Conservation (phyloP, 78 protist species). For the Pigoraptor vietnamica region DNA sequence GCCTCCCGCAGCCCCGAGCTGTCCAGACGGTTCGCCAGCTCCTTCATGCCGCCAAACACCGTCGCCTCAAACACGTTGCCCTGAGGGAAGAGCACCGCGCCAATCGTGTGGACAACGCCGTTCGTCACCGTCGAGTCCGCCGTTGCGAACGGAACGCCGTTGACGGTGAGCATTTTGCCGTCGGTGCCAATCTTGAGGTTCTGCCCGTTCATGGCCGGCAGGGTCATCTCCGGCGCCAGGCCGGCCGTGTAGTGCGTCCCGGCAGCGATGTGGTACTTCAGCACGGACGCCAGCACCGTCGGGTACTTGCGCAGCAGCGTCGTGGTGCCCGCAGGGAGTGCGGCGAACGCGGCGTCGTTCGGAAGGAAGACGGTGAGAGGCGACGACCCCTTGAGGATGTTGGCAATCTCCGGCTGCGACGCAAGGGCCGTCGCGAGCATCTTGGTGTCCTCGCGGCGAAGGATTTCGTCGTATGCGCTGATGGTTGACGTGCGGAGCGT, state of each 20-base stretch:
- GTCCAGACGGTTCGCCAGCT: background rate
- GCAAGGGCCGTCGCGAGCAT: background rate
- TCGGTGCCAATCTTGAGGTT: background rate
- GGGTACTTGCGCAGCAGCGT: background rate
- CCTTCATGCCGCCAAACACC: background rate
- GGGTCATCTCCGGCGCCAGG: background rate
- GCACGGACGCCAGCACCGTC: background rate
- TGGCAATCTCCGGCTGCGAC: background rate
- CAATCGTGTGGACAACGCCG: background rate
- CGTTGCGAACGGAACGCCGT: background rate
- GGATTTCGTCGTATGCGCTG: background rate
- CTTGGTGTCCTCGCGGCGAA: background rate
- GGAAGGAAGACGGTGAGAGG: background rate
- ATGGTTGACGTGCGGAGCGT: background rate
- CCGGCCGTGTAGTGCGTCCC: background rate
- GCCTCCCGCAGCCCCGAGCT: background rate
- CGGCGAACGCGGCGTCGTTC: background rate
- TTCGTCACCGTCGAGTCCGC: background rate
- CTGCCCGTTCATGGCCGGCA: background rate
- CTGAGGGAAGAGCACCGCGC: background rate
- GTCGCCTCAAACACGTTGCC: background rate
- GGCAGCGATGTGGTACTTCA: background rate
- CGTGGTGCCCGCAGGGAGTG: slow-evolving; percentile 2
- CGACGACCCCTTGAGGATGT: background rate
- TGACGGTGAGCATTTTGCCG: background rate